Base-by-base conservation (phyloP, 352 stramenopile species). In the Phytophthora foliorum region DNA sequence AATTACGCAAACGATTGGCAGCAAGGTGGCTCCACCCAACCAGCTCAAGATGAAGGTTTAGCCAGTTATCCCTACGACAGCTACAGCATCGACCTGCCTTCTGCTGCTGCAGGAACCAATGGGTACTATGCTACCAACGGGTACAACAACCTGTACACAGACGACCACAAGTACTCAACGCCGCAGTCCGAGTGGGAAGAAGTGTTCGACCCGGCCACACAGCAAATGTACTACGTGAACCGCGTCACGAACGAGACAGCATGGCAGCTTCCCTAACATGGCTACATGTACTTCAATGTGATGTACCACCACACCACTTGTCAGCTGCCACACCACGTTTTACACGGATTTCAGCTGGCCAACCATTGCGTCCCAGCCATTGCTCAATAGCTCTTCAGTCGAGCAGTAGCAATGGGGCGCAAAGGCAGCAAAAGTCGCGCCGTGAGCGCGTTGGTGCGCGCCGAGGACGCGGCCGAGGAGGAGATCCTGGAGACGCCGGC, bases 401-500 rank as follows among this genome's bases (percentile, higher is more conserved):
- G 4, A 39, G 19, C 41, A 34, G 8, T 14, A 67, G 21, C 21
- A 14, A 86, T 86, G 78, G 75, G 63, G 45, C 75, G 74, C 19
- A 86, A 82, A 66, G 82, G 76, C 62, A 72, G 66, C 38, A 82
- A 82, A 68, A 21, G 63, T 22, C 59, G 65, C 51, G 75, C 57
- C 19, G 58, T 92, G 62, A 90, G 80, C 49, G 67, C 82, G 49
- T 74, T 95, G 34, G 78, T 92, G 59, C 86, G 85, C 24, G 83
- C 78, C 2, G 88, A 95, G 57, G 78, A 91, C 50, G 86, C 86
- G 2, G 82, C 84, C 0, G 88, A 95, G 63, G 81, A 91, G 53
- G 88, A 95, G 61, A 94, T 95, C 54, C 82, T 95, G 19, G 84
- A 94, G 77, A 93, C 88, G 64, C 86, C 88, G 16, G 86, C 85